Evolutionary conservation across 495 filamentous ascomycete genomes (phyloP).

Genomic region (Chaetomium tenue): DNA sequence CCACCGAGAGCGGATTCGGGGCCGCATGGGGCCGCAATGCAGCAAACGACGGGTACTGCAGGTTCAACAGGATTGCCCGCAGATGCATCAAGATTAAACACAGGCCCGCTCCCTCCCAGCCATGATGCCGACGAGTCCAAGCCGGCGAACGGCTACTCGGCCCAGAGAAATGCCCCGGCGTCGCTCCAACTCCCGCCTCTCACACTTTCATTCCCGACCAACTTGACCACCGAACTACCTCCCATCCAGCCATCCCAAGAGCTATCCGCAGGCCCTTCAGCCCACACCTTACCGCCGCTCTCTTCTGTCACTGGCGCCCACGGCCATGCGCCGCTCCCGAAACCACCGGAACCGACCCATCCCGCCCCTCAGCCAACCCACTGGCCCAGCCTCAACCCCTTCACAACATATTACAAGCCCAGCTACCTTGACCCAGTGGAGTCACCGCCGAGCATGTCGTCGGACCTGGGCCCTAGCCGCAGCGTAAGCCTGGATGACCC

Average conservation of each 20-base stretch:
- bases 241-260: conserved; percentile 41
- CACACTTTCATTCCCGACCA: conserved; percentile 34
- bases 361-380: conserved; percentile 28
- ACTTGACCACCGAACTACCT: conserved; percentile 42
- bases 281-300: conserved; percentile 42
- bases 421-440: conserved; percentile 41
- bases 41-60: not conserved
- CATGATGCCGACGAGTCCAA: conserved; percentile 7
- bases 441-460: conserved; percentile 36
- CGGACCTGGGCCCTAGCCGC: conserved; percentile 38
- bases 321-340: conserved; percentile 25
- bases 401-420: conserved; percentile 52
- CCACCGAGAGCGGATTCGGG: not conserved
- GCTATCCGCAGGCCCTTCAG: conserved; percentile 16
- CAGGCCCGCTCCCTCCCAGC: not conserved
- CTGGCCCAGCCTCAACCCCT: conserved; percentile 56
- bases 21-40: not conserved
- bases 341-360: conserved; percentile 31
- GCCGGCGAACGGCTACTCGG: conserved; percentile 3
- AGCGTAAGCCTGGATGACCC: conserved; percentile 79
- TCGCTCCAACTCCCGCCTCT: conserved; percentile 19
- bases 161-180: not conserved
- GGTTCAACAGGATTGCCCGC: conserved; percentile 5
- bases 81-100: conserved; percentile 9
- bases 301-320: conserved; percentile 42